These are phyloP conservation scores for Nissolia schottii DNA, from an alignment of 306 rosid genomes.

Conservation along the genomic window DNA sequence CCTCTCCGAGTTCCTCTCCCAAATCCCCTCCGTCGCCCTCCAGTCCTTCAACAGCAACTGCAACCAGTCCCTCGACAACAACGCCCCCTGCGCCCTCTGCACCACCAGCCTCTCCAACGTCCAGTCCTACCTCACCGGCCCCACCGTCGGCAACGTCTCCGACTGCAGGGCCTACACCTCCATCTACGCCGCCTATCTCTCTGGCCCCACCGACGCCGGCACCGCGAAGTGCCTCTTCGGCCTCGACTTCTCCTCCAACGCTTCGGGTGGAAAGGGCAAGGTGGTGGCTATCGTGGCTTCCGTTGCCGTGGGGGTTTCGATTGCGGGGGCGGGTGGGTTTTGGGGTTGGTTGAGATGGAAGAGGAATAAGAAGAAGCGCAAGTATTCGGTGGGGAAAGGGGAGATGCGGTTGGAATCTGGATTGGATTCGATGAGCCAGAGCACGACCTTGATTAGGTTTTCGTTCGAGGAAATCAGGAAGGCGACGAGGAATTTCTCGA, in stretches of 20 bases:
- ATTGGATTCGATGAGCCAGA: constrained; percentile 64
- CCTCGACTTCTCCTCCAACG: constrained; percentile 25
- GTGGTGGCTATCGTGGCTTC: constrained; percentile 28
- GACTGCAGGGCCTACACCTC: constrained; percentile 46
- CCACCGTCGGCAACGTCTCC: constrained; percentile 46
- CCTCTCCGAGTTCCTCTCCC: constrained; percentile 28
- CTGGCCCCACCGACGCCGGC: constrained; percentile 49
- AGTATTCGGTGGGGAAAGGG: background rate
- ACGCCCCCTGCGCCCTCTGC: constrained; percentile 73
- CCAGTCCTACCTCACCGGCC: constrained; percentile 39
- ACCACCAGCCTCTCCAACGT: constrained; percentile 31
- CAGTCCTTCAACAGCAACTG: constrained; percentile 26
- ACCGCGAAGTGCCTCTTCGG: constrained; percentile 58
- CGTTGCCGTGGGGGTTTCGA: constrained; percentile 28
- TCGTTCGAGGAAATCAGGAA: constrained; percentile 62
- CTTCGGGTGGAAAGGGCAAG: background rate
- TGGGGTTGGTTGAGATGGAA: constrained; percentile 35
- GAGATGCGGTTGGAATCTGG: constrained; percentile 42
- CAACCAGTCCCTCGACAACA: constrained; percentile 44
- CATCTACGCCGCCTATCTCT: constrained; percentile 68
- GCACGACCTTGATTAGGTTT: constrained; percentile 70
- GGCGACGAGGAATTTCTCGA: constrained; percentile 70
- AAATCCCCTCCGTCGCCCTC: background rate
- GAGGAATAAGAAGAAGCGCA: background rate
- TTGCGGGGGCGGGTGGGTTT: constrained; percentile 33